Evolutionary conservation across 2,329 filamentous ascomycete genomes (phyloP).

Genomic region (Hawksworthiomyces lignivorus): DNA sequence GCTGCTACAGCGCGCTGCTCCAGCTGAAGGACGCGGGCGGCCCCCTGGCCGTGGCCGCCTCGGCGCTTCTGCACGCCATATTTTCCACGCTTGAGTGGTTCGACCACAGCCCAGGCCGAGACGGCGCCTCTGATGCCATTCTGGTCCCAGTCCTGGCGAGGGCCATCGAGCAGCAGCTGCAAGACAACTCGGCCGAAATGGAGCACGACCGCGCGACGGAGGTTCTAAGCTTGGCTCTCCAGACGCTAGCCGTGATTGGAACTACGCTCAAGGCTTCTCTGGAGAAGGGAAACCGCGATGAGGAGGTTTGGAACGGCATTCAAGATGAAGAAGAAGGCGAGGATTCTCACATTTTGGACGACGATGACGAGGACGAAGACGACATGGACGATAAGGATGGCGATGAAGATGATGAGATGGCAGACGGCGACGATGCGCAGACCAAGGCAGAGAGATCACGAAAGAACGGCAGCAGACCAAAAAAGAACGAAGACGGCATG

Average conservation of each 20-base stretch:
- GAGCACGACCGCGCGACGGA: slow-evolving; percentile 23
- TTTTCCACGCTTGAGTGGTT: slow-evolving; percentile 47
- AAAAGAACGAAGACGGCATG: slow-evolving; percentile 28
- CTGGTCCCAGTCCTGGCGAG: slow-evolving; percentile 38
- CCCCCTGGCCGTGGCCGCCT: slow-evolving; percentile 47
- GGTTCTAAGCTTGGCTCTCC: slow-evolving; percentile 47
- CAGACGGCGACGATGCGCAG: slow-evolving; percentile 35
- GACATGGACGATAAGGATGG: slow-evolving; percentile 29
- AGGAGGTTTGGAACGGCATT: slow-evolving; percentile 28
- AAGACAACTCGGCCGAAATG: neutral
- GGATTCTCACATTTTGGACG: slow-evolving; percentile 17
- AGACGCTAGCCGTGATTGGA: slow-evolving; percentile 58
- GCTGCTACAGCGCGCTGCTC: slow-evolving; percentile 40
- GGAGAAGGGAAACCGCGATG: slow-evolving; percentile 33
- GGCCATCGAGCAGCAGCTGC: slow-evolving; percentile 26
- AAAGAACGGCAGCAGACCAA: slow-evolving; percentile 22
- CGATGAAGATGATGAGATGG: slow-evolving; percentile 49
- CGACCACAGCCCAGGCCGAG: slow-evolving; percentile 40
- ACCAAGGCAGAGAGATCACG: slow-evolving; percentile 25
- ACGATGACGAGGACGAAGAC: slow-evolving; percentile 26
- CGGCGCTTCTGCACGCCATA: slow-evolving; percentile 55
- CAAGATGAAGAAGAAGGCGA: slow-evolving; percentile 24
- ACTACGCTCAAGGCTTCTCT: slow-evolving; percentile 48
- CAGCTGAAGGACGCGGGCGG: slow-evolving; percentile 39
- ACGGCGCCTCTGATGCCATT: slow-evolving; percentile 41